phyloP scores from a whole-genome alignment of 116 monocot genomes.

The Dioscorea cayenensis region DNA sequence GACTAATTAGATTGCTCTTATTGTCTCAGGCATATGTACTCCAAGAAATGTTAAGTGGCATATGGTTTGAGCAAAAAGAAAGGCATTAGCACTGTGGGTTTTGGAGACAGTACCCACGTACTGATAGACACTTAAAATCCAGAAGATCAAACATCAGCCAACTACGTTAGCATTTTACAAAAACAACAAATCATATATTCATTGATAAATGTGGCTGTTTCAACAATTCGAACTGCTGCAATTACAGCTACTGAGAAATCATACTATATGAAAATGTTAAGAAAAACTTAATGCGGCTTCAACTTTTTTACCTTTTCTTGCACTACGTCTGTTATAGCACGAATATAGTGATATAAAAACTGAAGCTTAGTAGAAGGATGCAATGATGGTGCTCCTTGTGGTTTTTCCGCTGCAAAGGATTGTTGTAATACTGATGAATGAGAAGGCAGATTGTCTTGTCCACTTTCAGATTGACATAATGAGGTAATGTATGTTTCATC shows the following conservation, averaged over 20 bases:
- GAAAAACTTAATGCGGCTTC: not conserved
- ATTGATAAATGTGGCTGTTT: too few relatives aligned
- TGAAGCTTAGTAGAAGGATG: conserved; percentile 24
- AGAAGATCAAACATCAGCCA: too few relatives aligned
- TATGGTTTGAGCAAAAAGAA: too few relatives aligned
- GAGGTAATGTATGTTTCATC: not conserved
- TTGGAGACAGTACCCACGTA: too few relatives aligned
- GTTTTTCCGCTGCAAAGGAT: conserved; percentile 3
- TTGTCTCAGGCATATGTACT: too few relatives aligned
- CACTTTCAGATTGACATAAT: not conserved
- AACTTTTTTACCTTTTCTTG: conserved; percentile 28
- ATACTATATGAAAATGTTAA: not conserved
- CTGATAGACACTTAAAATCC: too few relatives aligned
- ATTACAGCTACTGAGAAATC: not conserved
- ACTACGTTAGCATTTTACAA: too few relatives aligned
- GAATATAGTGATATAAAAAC: conserved; percentile 18
- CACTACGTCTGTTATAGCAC: conserved; percentile 22
- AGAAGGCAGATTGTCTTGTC: conserved; percentile 8
- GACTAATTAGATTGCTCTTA: too few relatives aligned
- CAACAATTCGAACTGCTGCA: not conserved
- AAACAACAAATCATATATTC: too few relatives aligned
- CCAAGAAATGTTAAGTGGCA: too few relatives aligned
- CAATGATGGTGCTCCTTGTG: conserved; percentile 2
- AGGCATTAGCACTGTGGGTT: too few relatives aligned
- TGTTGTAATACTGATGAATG: conserved; percentile 1